Evolutionary conservation across 306 rosid species (phyloP).

Genomic region (Elaeagnus macrophylla): DNA sequence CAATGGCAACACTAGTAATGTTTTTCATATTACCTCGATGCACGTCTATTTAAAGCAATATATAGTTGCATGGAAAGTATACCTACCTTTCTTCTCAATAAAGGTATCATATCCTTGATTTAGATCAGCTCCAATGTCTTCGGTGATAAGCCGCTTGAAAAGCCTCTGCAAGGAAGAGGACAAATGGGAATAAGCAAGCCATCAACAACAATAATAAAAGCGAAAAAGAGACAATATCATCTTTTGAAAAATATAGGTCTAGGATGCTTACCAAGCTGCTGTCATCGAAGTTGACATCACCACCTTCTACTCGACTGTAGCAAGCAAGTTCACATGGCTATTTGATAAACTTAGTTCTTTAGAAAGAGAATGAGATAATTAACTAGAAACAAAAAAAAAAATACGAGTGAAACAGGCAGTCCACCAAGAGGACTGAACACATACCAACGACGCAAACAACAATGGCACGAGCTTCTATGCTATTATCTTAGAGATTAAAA

Average conservation of each 20-base stretch:
- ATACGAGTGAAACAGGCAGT: not conserved
- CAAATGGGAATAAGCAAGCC: not conserved
- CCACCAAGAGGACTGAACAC: too few species aligned
- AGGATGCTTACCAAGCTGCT: constrained; percentile 63
- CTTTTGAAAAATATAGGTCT: constrained; percentile 2
- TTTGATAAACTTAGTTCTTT: constrained; percentile 24
- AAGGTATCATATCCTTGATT: constrained; percentile 80
- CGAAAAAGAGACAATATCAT: not conserved
- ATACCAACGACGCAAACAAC: too few species aligned
- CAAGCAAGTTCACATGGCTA: constrained; percentile 84
- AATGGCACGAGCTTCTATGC: too few species aligned
- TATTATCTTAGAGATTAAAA: not conserved
- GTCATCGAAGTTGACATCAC: constrained; percentile 77
- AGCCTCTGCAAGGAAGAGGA: constrained; percentile 55
- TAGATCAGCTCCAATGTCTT: constrained; percentile 83
- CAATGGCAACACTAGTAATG: constrained; percentile 8
- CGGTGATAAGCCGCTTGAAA: constrained; percentile 81
- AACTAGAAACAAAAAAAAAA: not conserved
- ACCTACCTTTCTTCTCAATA: constrained; percentile 55
- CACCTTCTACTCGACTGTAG: constrained; percentile 89
- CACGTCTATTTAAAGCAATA: constrained; percentile 1
- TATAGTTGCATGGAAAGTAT: not conserved
- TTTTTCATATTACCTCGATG: not conserved
- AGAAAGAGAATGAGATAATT: constrained; percentile 1
- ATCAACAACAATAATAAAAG: not conserved